Evolutionary conservation across 495 filamentous ascomycete species (phyloP).

Genomic region (Annulohypoxylon moriforme): DNA sequence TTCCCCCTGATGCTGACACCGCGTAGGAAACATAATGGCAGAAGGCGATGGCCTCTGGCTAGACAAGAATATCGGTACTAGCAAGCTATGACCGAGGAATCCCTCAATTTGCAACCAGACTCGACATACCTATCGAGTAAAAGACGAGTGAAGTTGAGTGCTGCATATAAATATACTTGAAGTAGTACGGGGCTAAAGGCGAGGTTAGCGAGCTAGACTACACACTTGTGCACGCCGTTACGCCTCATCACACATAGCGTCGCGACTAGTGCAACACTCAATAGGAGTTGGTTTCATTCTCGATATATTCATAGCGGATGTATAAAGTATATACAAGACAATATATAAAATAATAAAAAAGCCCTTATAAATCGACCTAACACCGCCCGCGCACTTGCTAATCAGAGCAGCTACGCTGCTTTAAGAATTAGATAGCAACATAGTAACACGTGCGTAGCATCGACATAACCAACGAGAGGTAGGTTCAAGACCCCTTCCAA

Average conservation of each 20-base stretch:
- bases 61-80: conserved; percentile 14
- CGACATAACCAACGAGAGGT: not conserved
- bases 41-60: conserved; percentile 47
- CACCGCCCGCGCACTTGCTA: not conserved
- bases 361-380: conserved; percentile 4
- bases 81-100: conserved; percentile 25
- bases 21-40: conserved; percentile 42
- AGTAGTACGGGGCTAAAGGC: not conserved
- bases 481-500: not conserved
- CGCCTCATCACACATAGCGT: too few species aligned
- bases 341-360: conserved; percentile 2
- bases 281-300: conserved; percentile 4
- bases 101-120: not conserved
- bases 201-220: too few species aligned
- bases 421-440: not conserved
- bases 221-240: too few species aligned
- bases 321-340: conserved; percentile 34
- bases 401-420: not conserved
- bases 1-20: conserved; percentile 8
- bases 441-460: not conserved
- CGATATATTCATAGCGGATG: conserved; percentile 18
- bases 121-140: not conserved
- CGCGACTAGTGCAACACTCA: too few species aligned
- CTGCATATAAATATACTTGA: not conserved
- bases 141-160: not conserved